Conservation (phyloP, 768 basidiomycete genomes). For the Inosperma sp. region DNA sequence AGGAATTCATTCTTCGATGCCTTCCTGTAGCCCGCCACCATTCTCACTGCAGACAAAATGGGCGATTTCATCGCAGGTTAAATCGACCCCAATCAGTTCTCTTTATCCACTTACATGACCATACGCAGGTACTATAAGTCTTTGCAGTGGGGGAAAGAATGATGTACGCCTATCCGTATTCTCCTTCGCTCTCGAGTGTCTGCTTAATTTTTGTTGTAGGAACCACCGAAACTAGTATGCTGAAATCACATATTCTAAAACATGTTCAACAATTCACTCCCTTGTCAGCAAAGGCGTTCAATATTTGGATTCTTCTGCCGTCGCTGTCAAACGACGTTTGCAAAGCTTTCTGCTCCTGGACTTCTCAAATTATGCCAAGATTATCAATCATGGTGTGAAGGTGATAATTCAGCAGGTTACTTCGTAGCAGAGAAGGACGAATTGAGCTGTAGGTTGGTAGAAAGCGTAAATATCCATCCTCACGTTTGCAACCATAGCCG, state of each 20-base stretch:
- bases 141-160: conserved; percentile 3
- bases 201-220: conserved; percentile 19
- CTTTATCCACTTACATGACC: not conserved
- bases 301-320: conserved; percentile 80
- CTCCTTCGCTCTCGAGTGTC: not conserved
- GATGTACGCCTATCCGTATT: conserved; percentile 1
- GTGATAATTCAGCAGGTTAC: conserved; percentile 46
- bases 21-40: conserved; percentile 39
- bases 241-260: not conserved
- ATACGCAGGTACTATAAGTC: not conserved
- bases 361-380: conserved; percentile 62
- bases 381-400: conserved; percentile 59
- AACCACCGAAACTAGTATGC: conserved; percentile 23
- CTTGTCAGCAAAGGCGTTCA: conserved; percentile 49
- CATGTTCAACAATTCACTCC: conserved; percentile 1
- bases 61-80: conserved; percentile 57
- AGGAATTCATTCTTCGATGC: not conserved
- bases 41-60: conserved; percentile 54
- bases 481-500: conserved; percentile 27
- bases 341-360: conserved; percentile 72
- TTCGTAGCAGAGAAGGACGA: conserved; percentile 47
- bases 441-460: conserved; percentile 31
- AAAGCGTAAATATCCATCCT: too few relatives aligned
- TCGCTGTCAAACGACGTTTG: conserved; percentile 67
- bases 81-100: conserved; percentile 13